Evolutionary conservation across 176 grass and related monocot genomes (phyloP).

Genomic region (sorghum (Sorghum bicolor)): DNA sequence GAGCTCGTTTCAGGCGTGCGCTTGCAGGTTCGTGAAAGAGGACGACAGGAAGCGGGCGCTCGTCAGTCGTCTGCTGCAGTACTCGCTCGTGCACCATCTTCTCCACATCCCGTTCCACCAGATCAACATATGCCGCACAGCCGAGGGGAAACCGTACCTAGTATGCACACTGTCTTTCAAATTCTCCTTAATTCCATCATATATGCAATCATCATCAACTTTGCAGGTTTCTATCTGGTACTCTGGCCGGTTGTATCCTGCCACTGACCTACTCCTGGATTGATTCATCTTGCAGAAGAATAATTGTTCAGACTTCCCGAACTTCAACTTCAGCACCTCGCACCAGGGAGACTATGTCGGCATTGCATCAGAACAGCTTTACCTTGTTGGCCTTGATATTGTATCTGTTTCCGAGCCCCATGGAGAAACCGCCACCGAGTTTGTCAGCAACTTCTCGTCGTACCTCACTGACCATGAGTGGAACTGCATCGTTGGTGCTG

Average conservation of each 20-base stretch:
- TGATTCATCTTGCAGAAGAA: constrained; percentile 32
- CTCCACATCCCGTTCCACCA: constrained; percentile 49
- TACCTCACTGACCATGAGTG: constrained; percentile 64
- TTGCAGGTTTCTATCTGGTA: background rate
- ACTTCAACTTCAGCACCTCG: constrained; percentile 76
- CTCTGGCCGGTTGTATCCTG: background rate
- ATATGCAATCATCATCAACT: background rate
- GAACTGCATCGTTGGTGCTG: constrained; percentile 38
- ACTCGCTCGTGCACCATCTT: constrained; percentile 49
- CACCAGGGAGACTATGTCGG: constrained; percentile 87
- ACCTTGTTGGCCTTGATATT: constrained; percentile 81
- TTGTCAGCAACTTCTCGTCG: constrained; percentile 53
- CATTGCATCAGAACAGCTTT: constrained; percentile 63
- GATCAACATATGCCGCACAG: constrained; percentile 49
- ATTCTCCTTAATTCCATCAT: background rate
- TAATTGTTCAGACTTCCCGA: constrained; percentile 17
- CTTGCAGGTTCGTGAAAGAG: constrained; percentile 56
- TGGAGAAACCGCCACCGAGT: constrained; percentile 39
- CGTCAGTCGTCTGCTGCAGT: constrained; percentile 74
- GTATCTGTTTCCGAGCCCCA: constrained; percentile 52
- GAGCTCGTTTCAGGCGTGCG: background rate
- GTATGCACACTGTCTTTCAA: constrained; percentile 2
- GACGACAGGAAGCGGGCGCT: constrained; percentile 81
- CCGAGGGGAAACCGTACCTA: constrained; percentile 76
- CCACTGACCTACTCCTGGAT: background rate